These are phyloP conservation scores for Panaeolus papilionaceus DNA, from an alignment of 768 basidiomycete genomes.

Conservation along the genomic window DNA sequence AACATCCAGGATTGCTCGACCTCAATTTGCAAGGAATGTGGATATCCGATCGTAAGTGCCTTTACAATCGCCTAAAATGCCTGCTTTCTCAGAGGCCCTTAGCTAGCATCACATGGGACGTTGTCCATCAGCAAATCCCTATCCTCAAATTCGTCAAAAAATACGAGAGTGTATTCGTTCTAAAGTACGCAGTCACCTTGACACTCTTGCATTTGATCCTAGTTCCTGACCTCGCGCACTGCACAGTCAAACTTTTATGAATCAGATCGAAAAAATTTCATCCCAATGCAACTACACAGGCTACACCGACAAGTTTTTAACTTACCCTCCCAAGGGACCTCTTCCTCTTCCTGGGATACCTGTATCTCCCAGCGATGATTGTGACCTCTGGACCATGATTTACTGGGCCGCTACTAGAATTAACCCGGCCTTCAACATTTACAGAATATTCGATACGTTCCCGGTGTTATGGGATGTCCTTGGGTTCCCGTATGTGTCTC, in stretches of 20 bases:
- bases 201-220: background rate
- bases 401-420: conserved; percentile 63
- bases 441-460: conserved; percentile 79
- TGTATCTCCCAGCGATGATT: conserved; percentile 49
- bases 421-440: conserved; percentile 81
- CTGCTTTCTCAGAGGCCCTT: background rate
- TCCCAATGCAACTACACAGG: conserved; percentile 64
- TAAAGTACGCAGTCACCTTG: conserved; percentile 57
- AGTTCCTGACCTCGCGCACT: background rate
- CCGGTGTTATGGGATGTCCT: conserved; percentile 82
- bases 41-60: conserved; percentile 69
- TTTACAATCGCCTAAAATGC: background rate
- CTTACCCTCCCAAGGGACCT: conserved; percentile 66
- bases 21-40: conserved; percentile 73
- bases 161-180: conserved; percentile 70
- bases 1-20: conserved; percentile 55
- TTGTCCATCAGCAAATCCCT: conserved; percentile 73
- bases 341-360: conserved; percentile 70
- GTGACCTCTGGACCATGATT: conserved; percentile 73
- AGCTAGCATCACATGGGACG: conserved; percentile 66
- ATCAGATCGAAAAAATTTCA: conserved; percentile 58
- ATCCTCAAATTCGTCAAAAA: conserved; percentile 79
- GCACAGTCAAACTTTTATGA: conserved; percentile 64
- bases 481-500: conserved; percentile 66
- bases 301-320: conserved; percentile 67